Conservation (phyloP, 2,329 filamentous ascomycete species). For the Sordariomycetes sp. region DNA sequence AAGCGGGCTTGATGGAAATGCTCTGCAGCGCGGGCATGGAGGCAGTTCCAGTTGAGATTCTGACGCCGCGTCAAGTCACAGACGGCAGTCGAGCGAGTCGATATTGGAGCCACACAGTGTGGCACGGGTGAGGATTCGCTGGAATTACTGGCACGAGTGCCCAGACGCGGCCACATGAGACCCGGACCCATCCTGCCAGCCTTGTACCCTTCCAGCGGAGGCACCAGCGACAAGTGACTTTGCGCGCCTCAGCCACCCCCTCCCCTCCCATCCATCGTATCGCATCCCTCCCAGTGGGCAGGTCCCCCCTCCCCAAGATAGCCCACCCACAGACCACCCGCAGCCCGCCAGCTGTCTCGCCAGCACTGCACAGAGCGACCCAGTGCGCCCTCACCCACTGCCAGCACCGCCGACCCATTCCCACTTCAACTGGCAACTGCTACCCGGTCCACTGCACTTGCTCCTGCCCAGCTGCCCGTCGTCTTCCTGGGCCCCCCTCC, state of each 20-base stretch:
- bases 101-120: too few relatives aligned
- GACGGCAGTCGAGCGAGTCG: too few relatives aligned
- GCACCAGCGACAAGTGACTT: conserved; percentile 2
- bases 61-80: too few relatives aligned
- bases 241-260: conserved; percentile 6
- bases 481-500: conserved; percentile 4
- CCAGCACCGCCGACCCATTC: not conserved
- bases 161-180: conserved; percentile 12
- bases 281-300: not conserved
- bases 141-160: conserved; percentile 16
- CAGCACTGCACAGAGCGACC: not conserved
- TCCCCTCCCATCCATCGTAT: conserved; percentile 1
- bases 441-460: not conserved
- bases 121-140: too few relatives aligned
- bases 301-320: conserved; percentile 4
- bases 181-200: conserved; percentile 1
- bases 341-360: not conserved
- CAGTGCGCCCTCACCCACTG: not conserved
- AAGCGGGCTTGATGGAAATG: too few relatives aligned
- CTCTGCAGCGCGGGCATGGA: too few relatives aligned
- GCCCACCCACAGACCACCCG: conserved; percentile 2
- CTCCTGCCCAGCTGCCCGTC: conserved; percentile 1
- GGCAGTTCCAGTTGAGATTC: too few relatives aligned
- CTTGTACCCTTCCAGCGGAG: too few relatives aligned
- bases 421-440: not conserved